Base-by-base conservation (phyloP, 2,329 filamentous ascomycete genomes). In the Trichophyton schoenleinii region DNA sequence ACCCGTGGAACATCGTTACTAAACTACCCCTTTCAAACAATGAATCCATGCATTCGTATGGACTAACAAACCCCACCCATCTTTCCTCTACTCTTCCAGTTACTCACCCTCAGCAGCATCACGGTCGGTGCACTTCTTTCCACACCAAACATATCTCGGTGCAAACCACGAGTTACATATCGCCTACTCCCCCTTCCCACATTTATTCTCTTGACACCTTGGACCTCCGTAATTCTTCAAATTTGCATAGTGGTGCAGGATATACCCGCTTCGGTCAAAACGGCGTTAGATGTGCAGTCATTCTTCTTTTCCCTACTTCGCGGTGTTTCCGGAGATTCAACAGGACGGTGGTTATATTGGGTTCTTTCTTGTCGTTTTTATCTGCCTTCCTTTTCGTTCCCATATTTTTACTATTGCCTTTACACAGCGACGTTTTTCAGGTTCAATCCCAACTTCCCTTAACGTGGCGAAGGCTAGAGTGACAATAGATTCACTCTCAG, bases 181-280 rank as follows among this genome's bases (percentile, higher is more conserved):
- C 55, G 9, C n/a, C 25, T 60, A 61, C 64, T 46, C 61, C 61
- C 58, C 59, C 58, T 63, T 63, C 65, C 63, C 62, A 36, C 9
- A 11, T 65, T 69, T 69, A 67, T 5, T 44, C n/a, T 44, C 41
- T 70, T 36, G 34, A 36, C 34, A 36, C 34, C 64, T 63, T 64
- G 59, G 65, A 67, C 65, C 41, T 58, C 41, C 61, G 63, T 62
- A 57, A 58, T 61, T 58, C 20, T 53, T 62, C 55, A 61, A 60
- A 63, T 63, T 75, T 76, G 74, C 74, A 76, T 76, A 69, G 72
- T 70, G 74, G 74, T 75, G 74, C 74, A 75, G 74, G 74, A 76
- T 77, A 77, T 77, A 77, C 74, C 74, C 74, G 74, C 73, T 73
- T 76, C 60, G 63, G 60, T 62, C 59, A 63, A 64, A 64, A 60